These are phyloP conservation scores for Hymenochaete sp. DNA, from an alignment of 1,284 basidiomycete species.

Conservation along the genomic window DNA sequence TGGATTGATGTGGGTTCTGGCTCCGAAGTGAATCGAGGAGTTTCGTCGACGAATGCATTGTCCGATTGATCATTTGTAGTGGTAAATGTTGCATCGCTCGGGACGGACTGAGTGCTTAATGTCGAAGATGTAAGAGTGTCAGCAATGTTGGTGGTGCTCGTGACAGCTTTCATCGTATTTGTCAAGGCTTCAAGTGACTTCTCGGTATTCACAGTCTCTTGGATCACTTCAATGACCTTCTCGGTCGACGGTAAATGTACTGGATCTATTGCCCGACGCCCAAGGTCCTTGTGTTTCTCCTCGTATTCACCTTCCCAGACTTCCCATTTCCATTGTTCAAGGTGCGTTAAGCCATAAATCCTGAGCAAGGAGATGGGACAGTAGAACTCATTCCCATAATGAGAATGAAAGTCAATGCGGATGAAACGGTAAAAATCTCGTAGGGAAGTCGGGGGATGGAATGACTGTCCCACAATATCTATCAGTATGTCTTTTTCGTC, in stretches of 20 bases:
- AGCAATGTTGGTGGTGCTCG: conserved; percentile 4
- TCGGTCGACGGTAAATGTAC: not conserved
- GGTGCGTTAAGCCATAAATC: conserved; percentile 93
- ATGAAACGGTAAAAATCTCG: conserved; percentile 88
- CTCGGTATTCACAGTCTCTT: conserved; percentile 20
- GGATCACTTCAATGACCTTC: conserved; percentile 22
- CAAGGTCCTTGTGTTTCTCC: conserved; percentile 29
- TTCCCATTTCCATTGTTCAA: conserved; percentile 94
- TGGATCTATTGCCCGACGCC: conserved; percentile 4
- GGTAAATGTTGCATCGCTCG: not conserved
- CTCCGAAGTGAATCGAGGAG: not conserved
- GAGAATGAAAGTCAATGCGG: conserved; percentile 88
- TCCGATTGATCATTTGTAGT: no score
- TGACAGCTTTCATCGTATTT: not conserved
- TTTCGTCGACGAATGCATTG: no score
- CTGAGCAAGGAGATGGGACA: conserved; percentile 91
- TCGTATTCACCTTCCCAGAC: conserved; percentile 61
- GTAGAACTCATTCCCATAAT: conserved; percentile 94
- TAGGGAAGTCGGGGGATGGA: conserved; percentile 62
- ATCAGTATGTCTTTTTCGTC: conserved; percentile 2
- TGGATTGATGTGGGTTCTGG: not conserved
- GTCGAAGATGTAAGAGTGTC: conserved; percentile 12
- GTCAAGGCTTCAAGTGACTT: conserved; percentile 1
- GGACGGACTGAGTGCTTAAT: conserved; percentile 2
- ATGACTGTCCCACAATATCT: conserved; percentile 41